Conservation (phyloP, 23 red algal species). For the Pyropia haitanensis region DNA sequence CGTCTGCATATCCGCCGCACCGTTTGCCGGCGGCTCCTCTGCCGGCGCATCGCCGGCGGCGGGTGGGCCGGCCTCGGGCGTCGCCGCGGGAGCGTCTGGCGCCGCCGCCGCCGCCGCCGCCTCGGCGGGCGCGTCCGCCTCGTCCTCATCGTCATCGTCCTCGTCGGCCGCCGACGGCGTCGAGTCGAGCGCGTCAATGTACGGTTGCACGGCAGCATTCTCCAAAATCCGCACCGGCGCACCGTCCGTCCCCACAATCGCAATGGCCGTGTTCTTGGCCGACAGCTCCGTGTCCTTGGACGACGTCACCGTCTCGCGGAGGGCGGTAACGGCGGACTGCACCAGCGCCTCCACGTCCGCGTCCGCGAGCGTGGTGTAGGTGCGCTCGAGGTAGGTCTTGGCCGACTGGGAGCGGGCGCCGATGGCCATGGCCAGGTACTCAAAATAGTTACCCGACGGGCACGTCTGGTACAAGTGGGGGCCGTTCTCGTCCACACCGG, state of each 20-base stretch:
- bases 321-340: constrained; percentile 66
- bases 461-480: constrained; percentile 94
- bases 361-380: constrained; percentile 35
- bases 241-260: constrained; percentile 49
- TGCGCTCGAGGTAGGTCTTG: constrained; percentile 87
- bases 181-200: too few relatives aligned
- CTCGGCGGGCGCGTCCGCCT: too few relatives aligned
- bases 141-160: too few relatives aligned
- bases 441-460: constrained; percentile 88
- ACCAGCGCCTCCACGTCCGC: constrained; percentile 52
- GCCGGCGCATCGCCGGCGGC: too few relatives aligned
- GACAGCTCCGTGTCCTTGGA: constrained; percentile 81
- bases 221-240: too few relatives aligned
- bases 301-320: constrained; percentile 88
- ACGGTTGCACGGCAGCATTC: too few relatives aligned
- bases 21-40: too few relatives aligned
- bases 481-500: constrained; percentile 76
- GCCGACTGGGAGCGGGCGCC: constrained; percentile 89
- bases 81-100: too few relatives aligned
- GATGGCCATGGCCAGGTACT: constrained; percentile 86
- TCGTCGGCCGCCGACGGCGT: too few relatives aligned
- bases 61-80: too few relatives aligned
- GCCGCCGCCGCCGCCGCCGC: too few relatives aligned
- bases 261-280: constrained; percentile 71
- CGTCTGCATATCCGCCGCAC: too few relatives aligned